Base-by-base conservation (phyloP, 768 basidiomycete genomes). In the Guyanaporus albipodus region DNA sequence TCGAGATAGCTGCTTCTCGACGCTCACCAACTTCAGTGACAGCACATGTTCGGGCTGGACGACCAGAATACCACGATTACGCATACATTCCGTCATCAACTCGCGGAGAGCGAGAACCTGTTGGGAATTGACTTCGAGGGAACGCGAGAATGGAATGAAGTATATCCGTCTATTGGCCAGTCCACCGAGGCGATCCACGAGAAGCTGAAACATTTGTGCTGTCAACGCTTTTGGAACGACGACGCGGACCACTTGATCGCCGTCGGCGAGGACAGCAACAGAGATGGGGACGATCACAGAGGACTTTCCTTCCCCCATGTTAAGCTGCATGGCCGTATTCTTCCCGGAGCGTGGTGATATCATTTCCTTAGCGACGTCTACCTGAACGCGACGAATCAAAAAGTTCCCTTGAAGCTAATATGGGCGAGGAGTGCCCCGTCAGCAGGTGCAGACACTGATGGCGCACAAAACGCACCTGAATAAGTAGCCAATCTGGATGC, bases 261-360 rank as follows among this genome's bases (percentile, higher is more conserved):
- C 69, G 51, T 80, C 63, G 0, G 79, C 72, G 11, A 80, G 64
- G 4, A 56, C 54, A 4, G 67, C 53, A 0, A 66, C 62, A 1
- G 69, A 59, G 24, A 79, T 61, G 1, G 80, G 79, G 2, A 80
- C 67, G 18, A 80, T 71, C 1, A 71, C 72, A 0, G 70, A 72
- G 2, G 71, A 69, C 48, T 80, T 81, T 1, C 78, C 79, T 44
- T 80, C 78, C 2, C 78, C 78, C 78, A 80, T 81, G 39, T 80
- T 78, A 17, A 80, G 70, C 31, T 80, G 78, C 26, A 75, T 61
- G 9, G 68, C 57, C 0, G 71, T 70, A 44, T 74, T 80, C 10
- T 52, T 12, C 2, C 50, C 48, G 0, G 60, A 67, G 3, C 41
- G 44, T 0, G 79, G 78, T 0, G 54, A 42, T 21, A 76, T 73